Evolutionary conservation across 208 protist genomes (phyloP), one percentile per base, ranked within the genome.

Genomic region (Crithidia brevicula): DNA sequence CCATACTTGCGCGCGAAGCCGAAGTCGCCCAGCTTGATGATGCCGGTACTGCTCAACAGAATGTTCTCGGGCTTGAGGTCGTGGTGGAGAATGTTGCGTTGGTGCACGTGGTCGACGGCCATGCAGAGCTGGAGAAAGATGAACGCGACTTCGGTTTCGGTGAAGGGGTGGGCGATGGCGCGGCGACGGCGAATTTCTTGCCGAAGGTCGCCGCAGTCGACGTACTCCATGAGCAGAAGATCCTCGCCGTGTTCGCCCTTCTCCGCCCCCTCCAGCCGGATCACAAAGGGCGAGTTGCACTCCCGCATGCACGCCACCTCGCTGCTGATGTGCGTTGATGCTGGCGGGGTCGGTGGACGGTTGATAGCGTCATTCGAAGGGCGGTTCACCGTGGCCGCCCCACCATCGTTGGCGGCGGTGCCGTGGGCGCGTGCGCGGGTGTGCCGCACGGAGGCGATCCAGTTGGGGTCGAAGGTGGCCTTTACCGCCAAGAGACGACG

Each of bases 61-160:
- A 98, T 73, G 73, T 97, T 97, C 65, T 92, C 83, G 22, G 95
- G 95, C 57, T 97, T 98, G 28, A 98, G 61, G 77, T 98, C 96
- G 15, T 95, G 83, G 69, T 98, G 96, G 4, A 95, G 61, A 25
- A 96, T 92, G 38, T 71, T 59, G n/a, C 81, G 73, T 13, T 66
- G 71, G 54, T 96, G 92, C 13, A 96, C 40, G 68, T 96, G 84
- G 45, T 92, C 50, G 4, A 96, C 63, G 5, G 86, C 91, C 51
- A 89, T 61, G 40, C 76, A 62, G 27, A 94, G 40, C 68, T 94
- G 88, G n/a, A 87, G 33, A 62, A 90, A 93, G 16, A 90, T 34
- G 11, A 89, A 74, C 16, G 62, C 56, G 11, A 80, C 80, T 36
- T 93, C 84, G 51, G 68, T 76, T 52, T 90, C 87, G 23, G 58